Evolutionary conservation across 169 alveolate genomes (phyloP), one percentile per base, ranked within the genome.

Genomic region (Plasmodium inui): DNA sequence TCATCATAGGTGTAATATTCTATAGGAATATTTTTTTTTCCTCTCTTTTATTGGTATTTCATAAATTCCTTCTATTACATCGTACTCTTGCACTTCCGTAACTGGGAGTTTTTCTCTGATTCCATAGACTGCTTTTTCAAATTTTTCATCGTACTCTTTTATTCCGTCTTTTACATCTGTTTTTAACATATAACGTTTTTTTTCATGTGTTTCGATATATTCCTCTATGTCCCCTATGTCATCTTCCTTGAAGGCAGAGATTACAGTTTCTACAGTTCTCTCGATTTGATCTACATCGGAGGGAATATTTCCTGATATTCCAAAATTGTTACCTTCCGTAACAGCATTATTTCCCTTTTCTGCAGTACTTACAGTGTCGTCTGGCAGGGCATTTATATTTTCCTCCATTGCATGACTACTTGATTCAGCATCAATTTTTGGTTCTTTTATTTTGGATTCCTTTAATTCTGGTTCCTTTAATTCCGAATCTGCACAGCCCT

Each of bases 81-180:
- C 83, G 41, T 37, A 28, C 46, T 37, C 37, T 32, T 76, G 4
- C 50, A 28, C 83, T 37, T 76, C 22, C 26, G 19, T 76, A 76
- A 76, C 83, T 76, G 83, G 83, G 17, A 76, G 53, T 67, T 76
- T 76, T 26, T 76, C 83, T 32, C 83, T 76, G 14, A 26, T 32
- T 32, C 83, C 83, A 22, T 76, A 76, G 50, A 8, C 2, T 12
- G 83, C 41, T 28, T 76, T 32, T 76, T 76, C 83, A 76, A 76
- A 30, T 19, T 39, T 28, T 76, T 26, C 55, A 76, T 76, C 83
- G 32, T 28, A 32, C 32, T 28, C 30, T 22, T 76, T 26, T 32
- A 37, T 3, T 10, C 83, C 83, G 28, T 76, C 83, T 14, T 32
- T 76, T 32, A 76, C 46, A 76, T 32, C 22, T 28, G 39, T 9